Base-by-base conservation (phyloP, 106 monocot genomes). In the Platanthera zijinensis region DNA sequence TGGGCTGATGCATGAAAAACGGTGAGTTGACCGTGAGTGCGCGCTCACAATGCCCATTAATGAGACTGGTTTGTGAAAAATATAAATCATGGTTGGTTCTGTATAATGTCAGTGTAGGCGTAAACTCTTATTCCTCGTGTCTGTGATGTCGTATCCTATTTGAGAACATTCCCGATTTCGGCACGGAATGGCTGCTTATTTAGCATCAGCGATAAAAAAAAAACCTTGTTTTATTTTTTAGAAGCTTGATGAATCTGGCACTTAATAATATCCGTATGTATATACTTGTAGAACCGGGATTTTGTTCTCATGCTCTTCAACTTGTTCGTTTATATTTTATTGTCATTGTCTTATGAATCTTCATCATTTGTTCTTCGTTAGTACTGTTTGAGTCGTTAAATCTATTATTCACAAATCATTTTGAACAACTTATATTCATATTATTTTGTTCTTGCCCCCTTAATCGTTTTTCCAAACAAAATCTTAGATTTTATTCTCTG, bases 1-100 rank as follows among this genome's bases (percentile, higher is more conserved):
- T 85, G 85, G 81, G 78, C 22, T 85, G 69, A 75, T 50, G 30
- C 10, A 61, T 7, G 18, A 61, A 61, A 11, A 61, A n/a, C 19
- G 21, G 39, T 39, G 6, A 61, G 21, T 61, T 3, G 19, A 61
- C 59, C n/a, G 21, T 21, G 21, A 61, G n/a, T 61, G 7, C 21
- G 59, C 21, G 59, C 21, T 21, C 21, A n/a, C 21, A 61, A 22
- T 61, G 0, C 19, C 21, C 18, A 5, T n/a, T 61, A 19, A 61
- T 61, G 56, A 56, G 56, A 13, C 17, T 56, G 59, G 8, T 18
- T 19, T 61, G 59, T 61, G 59, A 21, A 61, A 61, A 61, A 2
- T 7, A 11, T 3, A 61, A 61, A 61, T 61, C n/a, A 10, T 61
- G 18, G 5, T 61, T 21, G 21, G 4, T 61, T 61, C 21, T 19